Conservation (phyloP, 352 stramenopile species). For the Elongisporangium senticosum region DNA sequence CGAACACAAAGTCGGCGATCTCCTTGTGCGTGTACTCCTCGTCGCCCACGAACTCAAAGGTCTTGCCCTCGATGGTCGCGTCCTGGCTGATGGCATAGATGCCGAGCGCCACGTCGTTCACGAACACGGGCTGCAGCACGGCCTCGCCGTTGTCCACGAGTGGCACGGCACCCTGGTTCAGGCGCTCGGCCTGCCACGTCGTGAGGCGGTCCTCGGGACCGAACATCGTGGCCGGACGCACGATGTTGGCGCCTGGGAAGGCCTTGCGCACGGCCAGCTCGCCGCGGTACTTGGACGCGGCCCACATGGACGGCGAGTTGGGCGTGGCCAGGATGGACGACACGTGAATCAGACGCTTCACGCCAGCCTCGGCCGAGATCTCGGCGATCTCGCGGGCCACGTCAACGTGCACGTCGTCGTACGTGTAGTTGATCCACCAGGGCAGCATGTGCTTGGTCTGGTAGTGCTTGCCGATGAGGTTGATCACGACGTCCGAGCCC, state of each 20-base stretch:
- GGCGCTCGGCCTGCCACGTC: constrained; percentile 85
- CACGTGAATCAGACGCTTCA: constrained; percentile 77
- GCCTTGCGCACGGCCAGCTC: constrained; percentile 86
- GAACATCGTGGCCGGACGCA: constrained; percentile 93
- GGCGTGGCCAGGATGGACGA: constrained; percentile 76
- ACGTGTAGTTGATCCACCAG: constrained; percentile 94
- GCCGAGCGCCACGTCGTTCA: constrained; percentile 76
- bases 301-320: constrained; percentile 81
- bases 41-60: constrained; percentile 94
- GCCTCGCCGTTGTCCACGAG: constrained; percentile 92
- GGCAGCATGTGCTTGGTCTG: constrained; percentile 93
- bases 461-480: constrained; percentile 97
- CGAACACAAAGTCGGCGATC: constrained; percentile 95
- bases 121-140: constrained; percentile 91
- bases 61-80: constrained; percentile 87
- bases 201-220: constrained; percentile 94
- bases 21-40: constrained; percentile 97
- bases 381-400: constrained; percentile 84
- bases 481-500: constrained; percentile 95
- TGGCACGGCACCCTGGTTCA: constrained; percentile 74
- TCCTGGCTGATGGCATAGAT: constrained; percentile 81
- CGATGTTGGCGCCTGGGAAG: constrained; percentile 94
- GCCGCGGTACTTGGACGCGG: constrained; percentile 81
- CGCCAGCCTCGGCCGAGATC: constrained; percentile 68
- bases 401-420: constrained; percentile 94